These are phyloP conservation scores for Botrytis squamosa DNA, from an alignment of 2,329 filamentous ascomycete genomes.

Conservation along the genomic window DNA sequence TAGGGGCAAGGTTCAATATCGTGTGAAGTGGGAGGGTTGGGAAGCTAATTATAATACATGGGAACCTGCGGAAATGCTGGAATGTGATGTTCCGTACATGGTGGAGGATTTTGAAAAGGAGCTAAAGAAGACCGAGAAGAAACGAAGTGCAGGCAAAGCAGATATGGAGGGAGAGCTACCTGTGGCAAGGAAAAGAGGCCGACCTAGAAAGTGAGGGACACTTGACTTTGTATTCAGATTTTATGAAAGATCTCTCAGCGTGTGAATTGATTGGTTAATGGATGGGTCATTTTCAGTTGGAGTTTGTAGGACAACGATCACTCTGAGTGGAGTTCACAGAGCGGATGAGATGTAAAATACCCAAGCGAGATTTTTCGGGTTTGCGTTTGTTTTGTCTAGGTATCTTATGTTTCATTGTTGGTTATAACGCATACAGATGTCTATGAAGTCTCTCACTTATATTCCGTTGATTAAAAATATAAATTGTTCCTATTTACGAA, in stretches of 20 bases:
- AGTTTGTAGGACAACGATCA: background rate
- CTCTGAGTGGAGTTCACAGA: background rate
- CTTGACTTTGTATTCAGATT: background rate
- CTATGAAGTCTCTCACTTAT: background rate
- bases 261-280: background rate
- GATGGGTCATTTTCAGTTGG: background rate
- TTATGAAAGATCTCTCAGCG: background rate
- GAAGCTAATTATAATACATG: background rate
- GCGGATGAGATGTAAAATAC: background rate
- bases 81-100: slow-evolving; percentile 2
- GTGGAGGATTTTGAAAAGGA: background rate
- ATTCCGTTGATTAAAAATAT: background rate
- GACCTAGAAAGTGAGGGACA: background rate
- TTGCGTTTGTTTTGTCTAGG: background rate
- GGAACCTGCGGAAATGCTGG: background rate
- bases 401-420: background rate
- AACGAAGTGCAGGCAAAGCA: background rate
- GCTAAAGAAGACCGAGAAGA: background rate
- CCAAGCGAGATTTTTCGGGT: background rate
- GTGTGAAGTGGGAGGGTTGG: slow-evolving; percentile 1
- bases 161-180: background rate
- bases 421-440: background rate
- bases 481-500: background rate
- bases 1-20: background rate
- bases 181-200: background rate